A percentile compares a stretch with the other conserved stretches of the same genome.
Evolutionary conservation across 331 rosid species (phyloP).

Genomic region (Cydonia oblonga): DNA sequence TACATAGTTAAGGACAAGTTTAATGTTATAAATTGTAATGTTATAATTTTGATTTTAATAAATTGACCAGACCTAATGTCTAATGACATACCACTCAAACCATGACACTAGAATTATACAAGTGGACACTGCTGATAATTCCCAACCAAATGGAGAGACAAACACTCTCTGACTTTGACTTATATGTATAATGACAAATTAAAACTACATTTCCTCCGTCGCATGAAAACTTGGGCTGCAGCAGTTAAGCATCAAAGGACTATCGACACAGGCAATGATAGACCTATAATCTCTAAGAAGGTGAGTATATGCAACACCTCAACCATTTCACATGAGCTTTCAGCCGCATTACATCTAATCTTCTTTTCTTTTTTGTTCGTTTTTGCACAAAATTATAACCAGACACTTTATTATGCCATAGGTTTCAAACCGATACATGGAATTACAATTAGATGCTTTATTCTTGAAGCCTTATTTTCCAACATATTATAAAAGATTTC

Average conservation of each 20-base stretch:
- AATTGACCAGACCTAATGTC: too few relatives aligned
- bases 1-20: not conserved
- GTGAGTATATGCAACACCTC: not conserved
- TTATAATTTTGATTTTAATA: too few relatives aligned
- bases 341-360: not conserved
- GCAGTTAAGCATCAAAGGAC: not conserved
- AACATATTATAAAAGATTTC: not conserved
- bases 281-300: not conserved
- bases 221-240: not conserved
- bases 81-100: not conserved
- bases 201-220: not conserved
- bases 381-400: not conserved
- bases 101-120: not conserved
- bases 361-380: not conserved
- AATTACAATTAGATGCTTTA: not conserved
- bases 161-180: not conserved
- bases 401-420: not conserved
- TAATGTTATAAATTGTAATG: too few relatives aligned
- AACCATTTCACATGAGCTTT: not conserved
- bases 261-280: not conserved
- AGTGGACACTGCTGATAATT: not conserved
- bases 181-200: not conserved
- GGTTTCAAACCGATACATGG: not conserved
- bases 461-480: not conserved
- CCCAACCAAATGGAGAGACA: not conserved